Evolutionary conservation across 257 asterid species (phyloP).

Genomic region (Solanum dulcamara): DNA sequence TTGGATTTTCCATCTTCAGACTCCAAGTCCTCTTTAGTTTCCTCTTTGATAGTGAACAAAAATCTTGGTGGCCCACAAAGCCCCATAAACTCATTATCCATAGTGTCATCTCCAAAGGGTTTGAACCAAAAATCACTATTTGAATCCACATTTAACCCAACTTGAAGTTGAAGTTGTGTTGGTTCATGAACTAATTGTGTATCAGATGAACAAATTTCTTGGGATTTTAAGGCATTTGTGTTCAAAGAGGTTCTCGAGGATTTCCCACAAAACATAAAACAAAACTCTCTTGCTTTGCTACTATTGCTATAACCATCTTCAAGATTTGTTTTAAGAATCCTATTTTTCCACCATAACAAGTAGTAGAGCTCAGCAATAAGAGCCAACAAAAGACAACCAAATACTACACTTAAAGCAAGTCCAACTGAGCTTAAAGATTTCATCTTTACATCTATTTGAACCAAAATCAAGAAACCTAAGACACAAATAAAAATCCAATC

Average conservation of each 20-base stretch:
- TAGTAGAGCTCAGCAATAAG: conserved; percentile 59
- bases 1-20: conserved; percentile 47
- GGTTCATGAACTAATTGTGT: conserved; percentile 38
- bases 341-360: conserved; percentile 56
- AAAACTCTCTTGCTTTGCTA: conserved; percentile 9
- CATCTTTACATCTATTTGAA: conserved; percentile 19
- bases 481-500: background rate
- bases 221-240: conserved; percentile 2
- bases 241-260: conserved; percentile 25
- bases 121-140: conserved; percentile 22
- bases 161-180: conserved; percentile 10
- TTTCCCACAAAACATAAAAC: conserved; percentile 18
- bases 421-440: conserved; percentile 49
- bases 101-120: conserved; percentile 16
- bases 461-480: background rate
- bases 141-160: background rate
- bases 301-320: conserved; percentile 19
- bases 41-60: conserved; percentile 67
- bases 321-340: conserved; percentile 12
- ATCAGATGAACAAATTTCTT: conserved; percentile 19
- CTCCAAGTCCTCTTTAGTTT: conserved; percentile 67
- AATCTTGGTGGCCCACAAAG: conserved; percentile 36
- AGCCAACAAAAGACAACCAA: conserved; percentile 53
- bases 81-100: conserved; percentile 14
- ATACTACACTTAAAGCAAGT: conserved; percentile 46